Conservation (phyloP, 2,329 filamentous ascomycete species). For the Ceratocystis harringtonii region DNA sequence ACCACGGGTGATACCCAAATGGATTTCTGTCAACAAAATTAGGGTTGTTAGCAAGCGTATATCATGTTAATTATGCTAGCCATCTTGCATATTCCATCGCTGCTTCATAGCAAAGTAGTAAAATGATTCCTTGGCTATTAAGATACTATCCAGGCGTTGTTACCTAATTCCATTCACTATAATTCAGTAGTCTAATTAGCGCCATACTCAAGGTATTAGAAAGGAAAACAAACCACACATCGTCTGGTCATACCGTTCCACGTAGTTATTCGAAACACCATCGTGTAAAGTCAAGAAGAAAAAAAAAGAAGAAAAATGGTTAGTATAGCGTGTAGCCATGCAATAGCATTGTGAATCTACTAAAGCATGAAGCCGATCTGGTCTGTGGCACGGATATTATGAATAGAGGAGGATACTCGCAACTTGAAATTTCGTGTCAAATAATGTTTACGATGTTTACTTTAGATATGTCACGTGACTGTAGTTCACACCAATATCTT, state of each 20-base stretch:
- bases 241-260: conserved; percentile 56
- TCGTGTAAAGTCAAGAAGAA: conserved; percentile 23
- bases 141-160: conserved; percentile 14
- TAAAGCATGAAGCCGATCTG: too few species aligned
- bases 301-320: too few species aligned
- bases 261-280: conserved; percentile 68
- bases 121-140: background rate
- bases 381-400: too few species aligned
- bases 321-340: too few species aligned
- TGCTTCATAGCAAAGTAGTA: background rate
- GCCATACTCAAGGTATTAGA: too few species aligned
- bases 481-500: too few species aligned
- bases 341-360: too few species aligned
- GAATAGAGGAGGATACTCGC: too few species aligned
- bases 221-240: background rate
- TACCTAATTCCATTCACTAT: conserved; percentile 68
- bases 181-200: conserved; percentile 6
- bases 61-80: background rate
- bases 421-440: too few species aligned
- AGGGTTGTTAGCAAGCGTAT: background rate
- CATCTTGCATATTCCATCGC: background rate
- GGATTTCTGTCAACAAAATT: conserved; percentile 44
- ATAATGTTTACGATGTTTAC: too few species aligned
- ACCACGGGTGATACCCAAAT: conserved; percentile 74
- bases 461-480: too few species aligned